phyloP scores from a whole-genome alignment of 179 eudicot genomes.

The Amaranthus tricolor region DNA sequence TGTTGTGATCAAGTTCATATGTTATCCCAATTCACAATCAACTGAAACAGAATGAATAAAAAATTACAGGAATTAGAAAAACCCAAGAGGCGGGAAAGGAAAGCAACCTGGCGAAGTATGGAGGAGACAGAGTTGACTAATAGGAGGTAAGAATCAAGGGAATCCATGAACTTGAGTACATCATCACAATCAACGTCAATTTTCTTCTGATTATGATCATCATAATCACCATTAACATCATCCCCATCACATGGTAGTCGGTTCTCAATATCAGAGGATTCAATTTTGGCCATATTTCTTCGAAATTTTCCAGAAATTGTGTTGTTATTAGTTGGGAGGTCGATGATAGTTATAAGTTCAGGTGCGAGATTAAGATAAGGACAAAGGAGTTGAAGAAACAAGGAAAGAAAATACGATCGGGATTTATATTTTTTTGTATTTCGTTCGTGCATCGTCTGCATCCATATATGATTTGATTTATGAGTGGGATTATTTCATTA shows the following conservation, averaged over 20 bases:
- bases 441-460: no score
- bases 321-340: no score
- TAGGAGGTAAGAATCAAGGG: conserved; percentile 62
- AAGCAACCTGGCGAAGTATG: conserved; percentile 71
- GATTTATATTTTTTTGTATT: no score
- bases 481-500: no score
- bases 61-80: no score
- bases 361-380: no score
- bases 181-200: conserved; percentile 29
- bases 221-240: background rate
- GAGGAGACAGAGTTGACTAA: conserved; percentile 65
- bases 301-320: no score
- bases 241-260: background rate
- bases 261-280: conserved; percentile 1
- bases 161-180: conserved; percentile 69
- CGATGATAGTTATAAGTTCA: no score
- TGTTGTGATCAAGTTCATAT: background rate
- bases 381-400: no score
- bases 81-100: background rate
- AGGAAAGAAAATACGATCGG: no score
- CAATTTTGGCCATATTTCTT: conserved; percentile 14
- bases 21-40: background rate
- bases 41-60: background rate
- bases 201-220: conserved; percentile 5
- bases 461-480: no score